Evolutionary conservation across 2,329 filamentous ascomycete species (phyloP).

Genomic region (Aspergillus felis): DNA sequence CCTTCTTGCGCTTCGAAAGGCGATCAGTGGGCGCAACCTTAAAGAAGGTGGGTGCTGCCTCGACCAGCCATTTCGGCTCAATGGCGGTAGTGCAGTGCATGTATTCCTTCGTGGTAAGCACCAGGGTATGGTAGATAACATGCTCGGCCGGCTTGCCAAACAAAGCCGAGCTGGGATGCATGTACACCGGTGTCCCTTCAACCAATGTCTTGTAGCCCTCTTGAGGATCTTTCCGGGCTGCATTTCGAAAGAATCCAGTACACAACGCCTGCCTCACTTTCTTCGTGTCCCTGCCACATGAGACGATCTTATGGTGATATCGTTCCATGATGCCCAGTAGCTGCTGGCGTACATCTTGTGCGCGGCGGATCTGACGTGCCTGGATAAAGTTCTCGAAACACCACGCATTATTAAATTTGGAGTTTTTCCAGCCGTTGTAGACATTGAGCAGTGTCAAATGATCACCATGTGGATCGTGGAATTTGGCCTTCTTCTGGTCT

Average conservation of each 20-base stretch:
- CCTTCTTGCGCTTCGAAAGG: conserved; percentile 86
- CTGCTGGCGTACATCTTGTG: conserved; percentile 88
- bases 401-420: conserved; percentile 79
- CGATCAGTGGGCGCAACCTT: conserved; percentile 87
- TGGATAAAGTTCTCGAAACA: conserved; percentile 98
- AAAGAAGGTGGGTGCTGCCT: conserved; percentile 98
- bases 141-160: conserved; percentile 97
- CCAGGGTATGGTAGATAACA: conserved; percentile 75
- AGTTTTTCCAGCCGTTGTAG: conserved; percentile 93
- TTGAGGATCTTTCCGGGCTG: conserved; percentile 88
- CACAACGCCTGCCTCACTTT: conserved; percentile 87
- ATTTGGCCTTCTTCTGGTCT: conserved; percentile 96
- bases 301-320: conserved; percentile 76
- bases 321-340: conserved; percentile 90
- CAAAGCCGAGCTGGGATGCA: conserved; percentile 86
- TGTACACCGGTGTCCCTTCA: conserved; percentile 89
- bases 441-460: conserved; percentile 94
- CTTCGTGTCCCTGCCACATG: conserved; percentile 81
- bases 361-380: conserved; percentile 79
- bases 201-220: conserved; percentile 98
- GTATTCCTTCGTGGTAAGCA: conserved; percentile 73
- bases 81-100: conserved; percentile 94
- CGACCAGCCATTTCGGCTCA: conserved; percentile 90
- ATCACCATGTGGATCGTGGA: conserved; percentile 91
- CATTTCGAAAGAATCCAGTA: conserved; percentile 91